Percentiles rank a stretch among this genome's conserved stretches.
These are phyloP conservation scores for Allium cepa DNA, from an alignment of 106 monocot genomes.

Conservation along the genomic window DNA sequence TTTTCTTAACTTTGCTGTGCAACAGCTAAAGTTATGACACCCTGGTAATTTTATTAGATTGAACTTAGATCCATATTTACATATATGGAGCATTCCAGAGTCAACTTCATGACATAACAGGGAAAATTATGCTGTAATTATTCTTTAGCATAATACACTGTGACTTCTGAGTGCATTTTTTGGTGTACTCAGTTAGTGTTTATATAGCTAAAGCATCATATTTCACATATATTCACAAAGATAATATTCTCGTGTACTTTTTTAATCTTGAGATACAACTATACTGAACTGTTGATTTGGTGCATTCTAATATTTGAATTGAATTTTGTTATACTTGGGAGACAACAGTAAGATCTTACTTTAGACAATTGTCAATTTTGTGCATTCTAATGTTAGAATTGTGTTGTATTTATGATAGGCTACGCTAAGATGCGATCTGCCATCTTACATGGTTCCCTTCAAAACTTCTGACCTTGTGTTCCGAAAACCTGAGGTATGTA, in stretches of 20 bases:
- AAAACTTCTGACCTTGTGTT: conserved; percentile 45
- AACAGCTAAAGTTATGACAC: too few relatives aligned
- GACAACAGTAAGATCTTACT: too few relatives aligned
- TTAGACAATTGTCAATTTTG: too few relatives aligned
- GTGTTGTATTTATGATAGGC: conserved; percentile 27
- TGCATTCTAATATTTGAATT: background rate
- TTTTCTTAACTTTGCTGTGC: background rate
- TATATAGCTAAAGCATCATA: background rate
- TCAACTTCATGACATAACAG: too few relatives aligned
- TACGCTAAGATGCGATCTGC: conserved; percentile 79
- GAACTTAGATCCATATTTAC: too few relatives aligned
- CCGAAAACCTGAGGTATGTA: conserved; percentile 61
- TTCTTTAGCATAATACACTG: too few relatives aligned
- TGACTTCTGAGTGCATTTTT: too few relatives aligned
- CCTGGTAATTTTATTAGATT: too few relatives aligned
- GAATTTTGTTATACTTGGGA: background rate
- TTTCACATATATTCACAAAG: background rate
- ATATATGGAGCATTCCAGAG: too few relatives aligned
- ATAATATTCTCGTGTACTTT: background rate
- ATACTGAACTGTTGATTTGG: background rate
- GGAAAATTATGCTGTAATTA: too few relatives aligned
- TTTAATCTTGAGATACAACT: background rate
- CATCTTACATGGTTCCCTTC: conserved; percentile 86
- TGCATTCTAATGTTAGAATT: background rate
- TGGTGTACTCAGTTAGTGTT: too few relatives aligned